Base-by-base conservation (phyloP, 768 basidiomycete species). In the Russula earlei region DNA sequence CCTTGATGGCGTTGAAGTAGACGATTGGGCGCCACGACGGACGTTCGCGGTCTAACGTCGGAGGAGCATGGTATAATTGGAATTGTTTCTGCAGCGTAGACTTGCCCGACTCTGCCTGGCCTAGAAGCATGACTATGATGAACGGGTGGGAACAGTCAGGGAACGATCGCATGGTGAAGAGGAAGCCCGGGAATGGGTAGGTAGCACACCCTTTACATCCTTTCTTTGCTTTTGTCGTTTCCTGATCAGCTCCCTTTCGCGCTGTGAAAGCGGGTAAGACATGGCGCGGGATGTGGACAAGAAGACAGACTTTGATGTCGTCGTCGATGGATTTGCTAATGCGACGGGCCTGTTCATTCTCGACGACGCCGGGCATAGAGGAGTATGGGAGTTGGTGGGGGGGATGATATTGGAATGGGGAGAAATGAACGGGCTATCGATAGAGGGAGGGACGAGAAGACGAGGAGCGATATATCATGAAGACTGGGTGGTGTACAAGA, bases 21-120 rank as follows among this genome's bases (percentile, higher is more conserved):
- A 76, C 73, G 61, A 76, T 71, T 25, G 73, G 72, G 22, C 72
- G 68, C 75, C 75, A 76, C 27, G 70, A 67, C 5, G 71, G 68
- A 9, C 71, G 69, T 59, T 76, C 73, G 25, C 61, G 60, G 56
- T 74, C 74, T 49, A 75, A 63, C 24, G 67, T 65, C 47, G 64
- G 62, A 8, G 68, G 82, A 8, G 87, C 82, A 64, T 89, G 88
- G 69, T 82, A 84, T 0, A 90, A 75, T 65, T 91, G 87, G 64
- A 91, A 87, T 67, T 91, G 87, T 65, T 90, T 90, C 65, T 85
- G 85, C 12, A 91, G 75, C 2, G 89, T 91, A 2, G 87, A 88
- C 69, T 91, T 91, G 36, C 87, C 87, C 70, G 70, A 72, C 63
- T 87, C 87, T 56, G 87, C 85, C 65, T 90, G 87, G 17, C 87